Base-by-base conservation (phyloP, 2,329 filamentous ascomycete species). In the Fusarium acutatum region DNA sequence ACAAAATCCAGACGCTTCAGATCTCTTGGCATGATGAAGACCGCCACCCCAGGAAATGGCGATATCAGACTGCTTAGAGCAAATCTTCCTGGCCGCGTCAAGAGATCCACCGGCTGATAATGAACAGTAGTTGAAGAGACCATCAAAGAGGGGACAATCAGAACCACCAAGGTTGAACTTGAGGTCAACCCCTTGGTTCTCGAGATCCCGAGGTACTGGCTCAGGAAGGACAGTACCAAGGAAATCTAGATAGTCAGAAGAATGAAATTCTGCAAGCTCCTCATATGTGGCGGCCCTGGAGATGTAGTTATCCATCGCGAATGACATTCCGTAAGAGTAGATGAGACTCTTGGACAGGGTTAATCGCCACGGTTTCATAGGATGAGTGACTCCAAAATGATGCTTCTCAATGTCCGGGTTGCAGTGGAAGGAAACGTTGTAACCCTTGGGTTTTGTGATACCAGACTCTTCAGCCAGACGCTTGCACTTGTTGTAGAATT, bases 321-420 rank as follows among this genome's bases (percentile, higher is more conserved):
- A 93, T 78, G 97, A 95, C 89, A 99, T 94, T 75, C 96, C 96
- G 82, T 98, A 98, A 3, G 94, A 93, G 80, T 97, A 92, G 72
- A 99, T 94, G 52, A 99, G 89, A 78, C 96, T 94, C 82, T 99
- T 98, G 64, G 96, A 97, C 62, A 99, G 88, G 22, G 95, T 98
- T 73, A 99, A 86, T 40, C 96, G 94, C 96, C 96, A 98, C 67
- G 96, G 96, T 82, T 99, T 99, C 96, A 99, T 99, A 26, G 96
- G 96, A 85, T 99, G 96, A 15, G 94, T 95, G 84, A 94, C 93
- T 74, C 96, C 96, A 82, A 99, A 99, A 82, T 99, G 96, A 83
- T 98, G 96, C 80, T 93, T 93, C 84, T 99, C 96, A 81, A 98
- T 97, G 68, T 94, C 91, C 4, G 95, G 94, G 79, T 98, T 98